Evolutionary conservation across 2,329 filamentous ascomycete species (phyloP), one percentile per base, ranked within the genome.

Genomic region (Pseudogymnoascus sp.): DNA sequence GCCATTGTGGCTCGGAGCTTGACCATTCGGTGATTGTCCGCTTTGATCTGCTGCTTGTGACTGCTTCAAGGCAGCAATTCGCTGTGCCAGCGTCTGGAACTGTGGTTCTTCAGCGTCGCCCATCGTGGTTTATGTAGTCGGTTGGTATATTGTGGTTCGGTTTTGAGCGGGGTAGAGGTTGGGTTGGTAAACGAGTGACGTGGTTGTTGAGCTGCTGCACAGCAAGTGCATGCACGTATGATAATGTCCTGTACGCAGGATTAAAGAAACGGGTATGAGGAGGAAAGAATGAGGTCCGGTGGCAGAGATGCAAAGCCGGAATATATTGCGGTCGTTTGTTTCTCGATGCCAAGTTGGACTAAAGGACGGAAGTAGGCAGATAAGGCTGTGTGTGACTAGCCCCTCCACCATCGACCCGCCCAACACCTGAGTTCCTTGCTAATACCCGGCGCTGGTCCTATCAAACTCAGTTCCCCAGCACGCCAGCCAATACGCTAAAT

Each of bases 31-130:
- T 55, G 48, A 27, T 33, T 13, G 48, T 8, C 48, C 48, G 27
- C 21, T 13, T 27, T 39, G 60, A 12, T 64, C 62, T 21, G 39
- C 63, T 25, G 55, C 62, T 29, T 66, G 68, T 35, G 70, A 67
- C 61, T 73, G 68, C 67, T 87, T 87, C 65, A 88, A 78, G 31
- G 85, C 85, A 8, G 84, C 84, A 65, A 87, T 87, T 60, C 85
- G 79, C 72, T 86, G 83, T 4, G 82, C 80, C 27, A 88, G 78
- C 6, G 81, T 81, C 63, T 77, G 84, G 72, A 84, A 86, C 65
- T 81, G 81, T 39, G 83, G 83, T 69, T 87, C 84, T 68, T 86
- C 82, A 48, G 79, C 76, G 60, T 87, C 84, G 6, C 83, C 78
- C 85, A 87, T 87, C 63, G 60, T 67, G 62, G 27, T 39, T 39